phyloP scores from a whole-genome alignment of 2,329 filamentous ascomycete genomes.

The Cladosporium sp. region DNA sequence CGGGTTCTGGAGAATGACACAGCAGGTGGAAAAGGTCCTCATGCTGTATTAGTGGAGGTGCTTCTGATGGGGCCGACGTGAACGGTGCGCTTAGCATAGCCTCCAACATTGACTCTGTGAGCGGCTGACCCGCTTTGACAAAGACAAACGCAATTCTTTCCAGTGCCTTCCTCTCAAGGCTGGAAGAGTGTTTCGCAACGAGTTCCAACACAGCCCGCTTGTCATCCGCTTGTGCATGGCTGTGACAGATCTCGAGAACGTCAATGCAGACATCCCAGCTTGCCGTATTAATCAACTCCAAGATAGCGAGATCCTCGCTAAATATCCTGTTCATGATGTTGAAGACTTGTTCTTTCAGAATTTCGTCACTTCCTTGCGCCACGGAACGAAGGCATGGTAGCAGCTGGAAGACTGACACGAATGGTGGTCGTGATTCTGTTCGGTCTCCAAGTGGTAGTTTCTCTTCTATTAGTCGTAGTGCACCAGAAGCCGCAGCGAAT shows the following conservation, averaged over 20 bases:
- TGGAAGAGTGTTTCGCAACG: slow-evolving; percentile 11
- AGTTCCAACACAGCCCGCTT: slow-evolving; percentile 8
- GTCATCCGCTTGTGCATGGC: slow-evolving; percentile 48
- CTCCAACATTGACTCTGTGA: slow-evolving; percentile 29
- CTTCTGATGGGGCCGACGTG: slow-evolving; percentile 3
- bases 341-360: slow-evolving; percentile 26
- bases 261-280: slow-evolving; percentile 68
- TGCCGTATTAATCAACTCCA: slow-evolving; percentile 48
- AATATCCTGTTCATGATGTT: slow-evolving; percentile 42
- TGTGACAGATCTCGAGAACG: slow-evolving; percentile 59
- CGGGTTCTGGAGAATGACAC: slow-evolving; percentile 6
- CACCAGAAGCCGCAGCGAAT: slow-evolving; percentile 33
- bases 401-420: slow-evolving; percentile 21
- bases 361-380: slow-evolving; percentile 17
- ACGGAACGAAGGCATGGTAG: slow-evolving; percentile 22
- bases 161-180: slow-evolving; percentile 29
- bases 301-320: slow-evolving; percentile 46
- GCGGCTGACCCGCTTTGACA: slow-evolving; percentile 27
- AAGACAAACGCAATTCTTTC: slow-evolving; percentile 30
- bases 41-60: slow-evolving; percentile 16
- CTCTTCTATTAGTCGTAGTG: slow-evolving; percentile 35
- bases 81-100: slow-evolving; percentile 17
- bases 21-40: slow-evolving; percentile 11
- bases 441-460: slow-evolving; percentile 25
- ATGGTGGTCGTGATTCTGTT: slow-evolving; percentile 8